A percentile compares a stretch with the other conserved stretches of the same genome.
Evolutionary conservation across 306 rosid genomes (phyloP).

Genomic region (Fagus crenata): DNA sequence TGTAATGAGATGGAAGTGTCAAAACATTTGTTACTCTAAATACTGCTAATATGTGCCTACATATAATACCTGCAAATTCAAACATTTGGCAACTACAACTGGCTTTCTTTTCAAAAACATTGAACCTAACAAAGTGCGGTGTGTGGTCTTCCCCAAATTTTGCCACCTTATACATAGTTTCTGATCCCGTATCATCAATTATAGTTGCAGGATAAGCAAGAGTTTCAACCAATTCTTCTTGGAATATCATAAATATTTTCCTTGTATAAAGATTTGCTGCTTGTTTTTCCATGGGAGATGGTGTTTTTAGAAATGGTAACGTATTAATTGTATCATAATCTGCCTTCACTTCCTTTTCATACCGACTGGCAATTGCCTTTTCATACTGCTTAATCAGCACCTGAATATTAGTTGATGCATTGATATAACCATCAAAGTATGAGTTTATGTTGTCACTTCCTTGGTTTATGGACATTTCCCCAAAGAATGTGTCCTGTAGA

Average conservation of each 20-base stretch:
- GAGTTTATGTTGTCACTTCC: slow-evolving; percentile 48
- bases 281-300: slow-evolving; percentile 72
- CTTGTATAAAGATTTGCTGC: slow-evolving; percentile 78
- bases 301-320: slow-evolving; percentile 34
- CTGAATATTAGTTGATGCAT: slow-evolving; percentile 72
- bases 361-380: slow-evolving; percentile 72
- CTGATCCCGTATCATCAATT: slow-evolving; percentile 68
- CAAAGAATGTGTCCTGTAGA: slow-evolving; percentile 71
- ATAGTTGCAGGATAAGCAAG: slow-evolving; percentile 86
- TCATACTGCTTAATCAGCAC: slow-evolving; percentile 72
- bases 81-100: slow-evolving; percentile 43
- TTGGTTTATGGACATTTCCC: slow-evolving; percentile 52
- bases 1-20: slow-evolving; percentile 43
- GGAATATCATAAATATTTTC: slow-evolving; percentile 77
- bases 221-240: slow-evolving; percentile 88
- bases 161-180: slow-evolving; percentile 38
- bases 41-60: slow-evolving; percentile 44
- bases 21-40: slow-evolving; percentile 45
- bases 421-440: slow-evolving; percentile 76
- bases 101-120: slow-evolving; percentile 38
- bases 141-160: slow-evolving; percentile 41
- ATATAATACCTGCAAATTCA: slow-evolving; percentile 42
- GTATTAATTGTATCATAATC: slow-evolving; percentile 36
- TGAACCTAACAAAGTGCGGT: slow-evolving; percentile 32
- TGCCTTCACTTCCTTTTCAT: slow-evolving; percentile 56